These are phyloP conservation scores for Macrophomina phaseolina DNA, from an alignment of 2,329 filamentous ascomycete species.

Conservation along the genomic window DNA sequence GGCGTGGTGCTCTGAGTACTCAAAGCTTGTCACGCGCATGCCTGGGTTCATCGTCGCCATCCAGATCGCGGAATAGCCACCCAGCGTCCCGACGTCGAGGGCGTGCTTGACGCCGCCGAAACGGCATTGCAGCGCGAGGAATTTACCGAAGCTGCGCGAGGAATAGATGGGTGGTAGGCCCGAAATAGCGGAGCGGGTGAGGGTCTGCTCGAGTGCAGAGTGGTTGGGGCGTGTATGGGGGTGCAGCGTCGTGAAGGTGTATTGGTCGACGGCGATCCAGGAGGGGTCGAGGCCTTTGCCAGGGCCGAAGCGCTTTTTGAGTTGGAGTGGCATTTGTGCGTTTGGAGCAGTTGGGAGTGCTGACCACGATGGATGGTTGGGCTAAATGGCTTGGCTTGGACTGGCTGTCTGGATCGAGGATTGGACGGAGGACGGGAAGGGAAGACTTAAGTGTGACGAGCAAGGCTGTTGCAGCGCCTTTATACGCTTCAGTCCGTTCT, in stretches of 20 bases:
- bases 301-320: neutral
- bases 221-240: neutral
- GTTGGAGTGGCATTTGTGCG: neutral
- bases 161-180: conserved; percentile 43
- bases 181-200: neutral
- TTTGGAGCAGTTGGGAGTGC: too few relatives aligned
- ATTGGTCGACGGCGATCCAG: conserved; percentile 15
- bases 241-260: neutral
- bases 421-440: neutral
- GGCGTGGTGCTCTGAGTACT: conserved; percentile 54
- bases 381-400: too few relatives aligned
- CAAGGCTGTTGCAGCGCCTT: neutral
- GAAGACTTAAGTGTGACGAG: neutral
- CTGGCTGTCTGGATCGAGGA: neutral
- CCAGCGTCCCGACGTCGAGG: conserved; percentile 63
- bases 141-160: conserved; percentile 41
- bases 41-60: conserved; percentile 50
- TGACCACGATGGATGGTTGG: too few relatives aligned
- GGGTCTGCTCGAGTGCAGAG: neutral
- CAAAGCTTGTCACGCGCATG: conserved; percentile 56
- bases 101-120: conserved; percentile 37
- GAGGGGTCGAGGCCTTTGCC: conserved; percentile 5
- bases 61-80: conserved; percentile 61
- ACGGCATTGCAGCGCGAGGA: conserved; percentile 41
- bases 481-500: neutral